phyloP scores from a whole-genome alignment of 495 filamentous ascomycete species.

The Parachaetomium inaequale region DNA sequence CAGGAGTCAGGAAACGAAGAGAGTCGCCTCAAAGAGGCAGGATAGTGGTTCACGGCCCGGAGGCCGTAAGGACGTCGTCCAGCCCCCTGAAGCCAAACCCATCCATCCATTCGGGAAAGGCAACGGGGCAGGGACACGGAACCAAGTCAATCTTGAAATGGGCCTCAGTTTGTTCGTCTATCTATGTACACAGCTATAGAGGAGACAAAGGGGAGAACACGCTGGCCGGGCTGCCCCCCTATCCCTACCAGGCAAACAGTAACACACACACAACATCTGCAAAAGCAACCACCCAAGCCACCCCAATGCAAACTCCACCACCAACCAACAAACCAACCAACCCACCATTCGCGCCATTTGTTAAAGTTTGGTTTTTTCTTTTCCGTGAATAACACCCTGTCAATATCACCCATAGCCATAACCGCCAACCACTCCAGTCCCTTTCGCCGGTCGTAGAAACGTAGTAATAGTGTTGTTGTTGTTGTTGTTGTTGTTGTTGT shows the following conservation, averaged over 20 bases:
- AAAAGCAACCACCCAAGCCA: constrained; percentile 2
- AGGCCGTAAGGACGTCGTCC: too few relatives aligned
- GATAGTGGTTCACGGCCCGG: neutral
- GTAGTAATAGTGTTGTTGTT: neutral
- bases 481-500: too few relatives aligned
- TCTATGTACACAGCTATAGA: constrained; percentile 4
- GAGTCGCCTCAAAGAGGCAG: neutral
- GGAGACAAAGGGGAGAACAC: neutral
- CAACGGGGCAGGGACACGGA: neutral
- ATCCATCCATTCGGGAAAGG: neutral
- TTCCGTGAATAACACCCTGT: neutral
- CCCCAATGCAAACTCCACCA: constrained; percentile 4
- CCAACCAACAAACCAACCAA: neutral
- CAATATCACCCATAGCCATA: neutral
- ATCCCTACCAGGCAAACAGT: neutral
- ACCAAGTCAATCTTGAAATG: neutral
- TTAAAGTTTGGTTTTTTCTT: constrained; percentile 2
- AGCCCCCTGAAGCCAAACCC: too few relatives aligned
- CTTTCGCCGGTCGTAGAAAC: constrained; percentile 13
- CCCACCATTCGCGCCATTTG: neutral
- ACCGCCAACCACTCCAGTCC: too few relatives aligned
- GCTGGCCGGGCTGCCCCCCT: neutral
- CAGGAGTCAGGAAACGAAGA: neutral
- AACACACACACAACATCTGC: neutral
- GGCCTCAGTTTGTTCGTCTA: neutral